These are phyloP conservation scores for Suillus bovinus DNA, from an alignment of 768 basidiomycete genomes.

Conservation along the genomic window DNA sequence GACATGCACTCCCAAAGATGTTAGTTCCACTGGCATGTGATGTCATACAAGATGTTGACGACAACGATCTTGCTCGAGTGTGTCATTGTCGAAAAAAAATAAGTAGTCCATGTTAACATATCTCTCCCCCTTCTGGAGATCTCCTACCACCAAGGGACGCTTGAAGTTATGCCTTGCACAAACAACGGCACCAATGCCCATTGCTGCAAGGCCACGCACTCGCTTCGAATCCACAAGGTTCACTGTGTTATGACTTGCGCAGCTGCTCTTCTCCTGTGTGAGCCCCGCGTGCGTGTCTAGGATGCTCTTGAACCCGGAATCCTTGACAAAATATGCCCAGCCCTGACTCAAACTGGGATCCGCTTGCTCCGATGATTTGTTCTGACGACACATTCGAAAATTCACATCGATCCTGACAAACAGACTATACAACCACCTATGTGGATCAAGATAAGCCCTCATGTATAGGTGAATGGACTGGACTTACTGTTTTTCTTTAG, in stretches of 20 bases:
- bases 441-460: background rate
- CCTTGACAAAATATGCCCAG: conserved; percentile 27
- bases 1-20: too few species aligned
- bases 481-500: background rate
- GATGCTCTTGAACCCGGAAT: conserved; percentile 18
- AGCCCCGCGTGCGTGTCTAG: conserved; percentile 12
- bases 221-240: background rate
- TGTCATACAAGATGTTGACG: too few species aligned
- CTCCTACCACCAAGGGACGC: conserved; percentile 13
- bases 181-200: background rate
- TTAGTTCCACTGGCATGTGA: too few species aligned
- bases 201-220: background rate
- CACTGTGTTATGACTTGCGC: conserved; percentile 14
- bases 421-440: conserved; percentile 21
- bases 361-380: conserved; percentile 11
- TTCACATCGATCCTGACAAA: conserved; percentile 28
- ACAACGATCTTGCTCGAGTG: too few species aligned
- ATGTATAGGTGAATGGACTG: background rate
- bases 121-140: conserved; percentile 21
- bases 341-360: conserved; percentile 28
- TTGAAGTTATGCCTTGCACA: conserved; percentile 11
- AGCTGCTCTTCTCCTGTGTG: conserved; percentile 18
- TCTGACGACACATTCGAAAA: conserved; percentile 24
- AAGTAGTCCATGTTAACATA: too few species aligned
- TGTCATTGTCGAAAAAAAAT: too few species aligned